Evolutionary conservation across 1,284 basidiomycete genomes (phyloP), one percentile per base, ranked within the genome.

Genomic region (Cutaneotrichosporon sp.): DNA sequence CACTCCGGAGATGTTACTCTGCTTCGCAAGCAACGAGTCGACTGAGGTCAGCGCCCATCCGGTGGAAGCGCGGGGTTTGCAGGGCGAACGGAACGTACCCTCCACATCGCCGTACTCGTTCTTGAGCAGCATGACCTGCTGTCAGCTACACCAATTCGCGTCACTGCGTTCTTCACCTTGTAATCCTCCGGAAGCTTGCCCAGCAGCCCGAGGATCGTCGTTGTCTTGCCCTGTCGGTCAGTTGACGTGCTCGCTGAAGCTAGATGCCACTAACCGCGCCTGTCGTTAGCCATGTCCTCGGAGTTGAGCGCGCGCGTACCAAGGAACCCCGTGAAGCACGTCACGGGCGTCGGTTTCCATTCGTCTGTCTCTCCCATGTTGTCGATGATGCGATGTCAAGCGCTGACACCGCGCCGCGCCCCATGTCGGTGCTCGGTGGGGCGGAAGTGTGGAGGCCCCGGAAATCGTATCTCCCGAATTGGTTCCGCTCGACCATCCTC

Each of bases 1-100:
- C 60, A 95, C 92, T 2, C 89, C 90, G 21, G 90, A 81, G 56
- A 95, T 83, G 64, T 87, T 89, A 1, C 89, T 90, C 73, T 93
- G 89, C 66, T 87, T 85, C 11, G 91, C 91, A 16, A 95, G 85
- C 67, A 93, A 87, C 69, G 90, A 92, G 74, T 95, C 92, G 58
- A 94, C 92, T 90, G 72, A 18, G 18, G 42, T 42, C n/a, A 60
- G 50, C 26, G 21, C 9, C 22, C 16, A 16, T 11, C 5, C 13
- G 38, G 38, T 8, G 42, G 42, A 26, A 26, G 26, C 26, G 18
- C 16, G 8, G 42, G 7, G 42, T 8, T 18, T 26, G 26, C 2
- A n/a, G 42, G 42, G 3, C 3, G 18, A 7, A n/a, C 26, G 30
- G 50, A 18, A 53, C 71, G 56, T 50, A 77, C 77, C 76, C 72